Evolutionary conservation across 2,329 filamentous ascomycete species (phyloP), one percentile per base, ranked within the genome.

Genomic region (Alternaria atra): DNA sequence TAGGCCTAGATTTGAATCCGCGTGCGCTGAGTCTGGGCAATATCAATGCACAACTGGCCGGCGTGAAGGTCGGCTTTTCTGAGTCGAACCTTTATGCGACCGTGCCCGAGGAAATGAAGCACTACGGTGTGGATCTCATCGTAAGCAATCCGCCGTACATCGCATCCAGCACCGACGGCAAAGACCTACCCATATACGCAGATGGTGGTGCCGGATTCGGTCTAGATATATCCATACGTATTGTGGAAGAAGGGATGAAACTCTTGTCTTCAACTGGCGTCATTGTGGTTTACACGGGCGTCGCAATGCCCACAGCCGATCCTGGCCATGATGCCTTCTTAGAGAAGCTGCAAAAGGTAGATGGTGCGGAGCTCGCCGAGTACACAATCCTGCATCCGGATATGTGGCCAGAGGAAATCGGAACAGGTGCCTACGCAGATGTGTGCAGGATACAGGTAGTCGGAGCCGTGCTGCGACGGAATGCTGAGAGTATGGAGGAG

Each of bases 111-210:
- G 42, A 57, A 3, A 46, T 61, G 15, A 61, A 44, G 23, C 55
- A 55, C 15, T 9, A 32, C 12, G 64, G 60, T 1, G 56, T 72
- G 29, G 70, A 72, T 37, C 55, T 71, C 12, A 67, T 72, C 8
- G 63, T 72, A 13, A 72, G 70, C 51, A 71, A 72, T 23, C 70
- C 70, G 12, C 70, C 70, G 2, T 72, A 72, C 29, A 71, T 72
- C 32, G 70, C 70, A 5, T 70, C 70, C 0, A 67, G 65, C 50
- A 50, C 58, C 17, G 61, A 67, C 7, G 70, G 63, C 17, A 43
- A 65, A 34, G 70, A 69, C 27, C 59, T 72, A 5, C 70, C 70
- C 1, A 69, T 71, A 42, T 71, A 71, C 30, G 68, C 70, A 39
- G 70, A 72, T 23, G 70, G 70, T 3, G 70, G 70, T 13, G 70